Percentiles rank a stretch among this genome's conserved stretches.
These are phyloP conservation scores for Paracoccidioides brasiliensis DNA, from an alignment of 2,329 filamentous ascomycete species.

Conservation along the genomic window DNA sequence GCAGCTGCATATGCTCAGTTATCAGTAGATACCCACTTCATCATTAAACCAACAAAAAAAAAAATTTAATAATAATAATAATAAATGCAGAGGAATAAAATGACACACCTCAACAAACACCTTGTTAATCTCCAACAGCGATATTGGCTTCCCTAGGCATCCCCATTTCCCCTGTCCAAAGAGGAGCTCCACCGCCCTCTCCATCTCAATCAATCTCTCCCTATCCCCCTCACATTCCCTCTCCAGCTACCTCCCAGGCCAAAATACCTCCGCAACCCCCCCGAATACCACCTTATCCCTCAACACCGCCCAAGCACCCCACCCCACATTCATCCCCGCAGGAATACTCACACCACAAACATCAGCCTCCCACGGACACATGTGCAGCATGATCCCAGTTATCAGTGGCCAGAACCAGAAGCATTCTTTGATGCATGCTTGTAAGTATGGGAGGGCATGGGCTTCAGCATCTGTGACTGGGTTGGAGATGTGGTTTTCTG, in stretches of 20 bases:
- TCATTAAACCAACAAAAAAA: background rate
- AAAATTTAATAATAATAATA: background rate
- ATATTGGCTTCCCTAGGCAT: conserved; percentile 4
- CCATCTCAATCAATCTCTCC: background rate
- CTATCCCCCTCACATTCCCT: conserved; percentile 9
- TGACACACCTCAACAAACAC: conserved; percentile 4
- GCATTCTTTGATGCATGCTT: conserved; percentile 18
- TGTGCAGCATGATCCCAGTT: conserved; percentile 23
- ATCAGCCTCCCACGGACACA: conserved; percentile 27
- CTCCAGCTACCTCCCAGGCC: conserved; percentile 39
- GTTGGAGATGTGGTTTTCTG: conserved; percentile 3
- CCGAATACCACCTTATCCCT: conserved; percentile 18
- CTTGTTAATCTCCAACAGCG: conserved; percentile 5
- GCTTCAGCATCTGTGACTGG: conserved; percentile 10
- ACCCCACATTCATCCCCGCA: conserved; percentile 35
- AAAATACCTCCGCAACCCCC: conserved; percentile 29
- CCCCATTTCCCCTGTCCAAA: conserved; percentile 4
- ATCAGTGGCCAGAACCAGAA: conserved; percentile 24
- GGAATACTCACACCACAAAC: conserved; percentile 33
- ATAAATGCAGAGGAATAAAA: background rate
- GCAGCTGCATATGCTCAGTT: background rate
- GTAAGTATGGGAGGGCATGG: conserved; percentile 15
- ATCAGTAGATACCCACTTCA: background rate
- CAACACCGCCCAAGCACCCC: conserved; percentile 31
- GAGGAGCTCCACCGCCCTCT: conserved; percentile 4